A percentile compares a stretch with the other conserved stretches of the same genome.
Evolutionary conservation across 2,329 filamentous ascomycete genomes (phyloP).

Genomic region (Byssoonygena ceratinophila): DNA sequence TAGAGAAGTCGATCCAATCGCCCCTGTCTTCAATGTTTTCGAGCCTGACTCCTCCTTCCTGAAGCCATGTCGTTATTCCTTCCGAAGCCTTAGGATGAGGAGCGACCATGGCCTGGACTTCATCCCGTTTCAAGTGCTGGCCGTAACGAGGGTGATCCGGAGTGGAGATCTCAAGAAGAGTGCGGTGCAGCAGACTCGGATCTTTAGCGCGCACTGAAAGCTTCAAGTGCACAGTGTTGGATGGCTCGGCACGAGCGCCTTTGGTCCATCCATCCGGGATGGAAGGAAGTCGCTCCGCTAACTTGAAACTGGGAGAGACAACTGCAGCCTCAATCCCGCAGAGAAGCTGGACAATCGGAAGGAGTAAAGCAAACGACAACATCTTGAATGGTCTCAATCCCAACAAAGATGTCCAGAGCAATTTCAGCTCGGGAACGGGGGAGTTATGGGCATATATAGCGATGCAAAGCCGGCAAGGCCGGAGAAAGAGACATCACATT

Average conservation of each 20-base stretch:
- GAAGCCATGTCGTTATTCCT: slow-evolving; percentile 48
- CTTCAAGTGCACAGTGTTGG: slow-evolving; percentile 39
- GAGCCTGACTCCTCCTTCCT: slow-evolving; percentile 39
- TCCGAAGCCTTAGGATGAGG: slow-evolving; percentile 41
- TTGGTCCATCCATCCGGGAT: slow-evolving; percentile 29
- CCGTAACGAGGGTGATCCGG: slow-evolving; percentile 52
- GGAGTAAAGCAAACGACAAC: slow-evolving; percentile 3
- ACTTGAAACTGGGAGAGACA: slow-evolving; percentile 5
- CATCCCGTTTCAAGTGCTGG: slow-evolving; percentile 49
- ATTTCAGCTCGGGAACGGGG: not conserved
- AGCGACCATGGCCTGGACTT: slow-evolving; percentile 46
- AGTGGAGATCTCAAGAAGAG: slow-evolving; percentile 51
- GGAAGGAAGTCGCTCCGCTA: slow-evolving; percentile 16
- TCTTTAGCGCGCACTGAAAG: slow-evolving; percentile 43
- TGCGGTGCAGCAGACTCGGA: slow-evolving; percentile 45
- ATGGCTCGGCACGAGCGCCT: slow-evolving; percentile 22
- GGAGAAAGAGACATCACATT: not conserved
- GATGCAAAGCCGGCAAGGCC: not conserved
- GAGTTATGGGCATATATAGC: not conserved
- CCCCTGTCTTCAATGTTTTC: slow-evolving; percentile 41
- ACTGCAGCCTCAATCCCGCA: slow-evolving; percentile 3
- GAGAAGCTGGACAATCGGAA: slow-evolving; percentile 4
- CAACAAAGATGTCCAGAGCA: not conserved
- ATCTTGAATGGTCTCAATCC: not conserved
- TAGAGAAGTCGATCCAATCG: slow-evolving; percentile 51